Evolutionary conservation across 2,329 filamentous ascomycete genomes (phyloP), one percentile per base, ranked within the genome.

Genomic region (Orbilia brochopaga): DNA sequence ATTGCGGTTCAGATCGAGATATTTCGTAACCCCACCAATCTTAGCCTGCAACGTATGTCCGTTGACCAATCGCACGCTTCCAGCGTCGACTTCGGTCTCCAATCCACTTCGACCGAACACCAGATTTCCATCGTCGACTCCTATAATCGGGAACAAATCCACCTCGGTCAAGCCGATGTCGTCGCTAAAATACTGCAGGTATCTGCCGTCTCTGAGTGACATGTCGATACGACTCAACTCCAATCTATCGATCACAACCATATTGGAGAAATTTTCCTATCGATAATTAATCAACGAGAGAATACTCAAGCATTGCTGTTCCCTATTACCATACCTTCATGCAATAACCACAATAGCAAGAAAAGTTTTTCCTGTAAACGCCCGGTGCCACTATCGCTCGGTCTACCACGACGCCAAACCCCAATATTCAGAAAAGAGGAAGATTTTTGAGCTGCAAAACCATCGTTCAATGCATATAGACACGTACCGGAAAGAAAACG

Each of bases 151-250:
- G 15, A 8, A 59, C 21, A 59, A 32, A 59, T 59, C 55, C 35
- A 59, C n/a, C 55, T 59, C 55, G 10, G 24, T 59, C 35, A 59
- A 23, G 52, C 55, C 55, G 17, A 59, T 24, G 3, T 59, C 55
- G 27, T 59, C 55, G 42, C 55, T 59, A 35, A 46, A 59, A 59
- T 59, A 59, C 55, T 46, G 55, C n/a, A 59, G 27, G n/a, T 32
- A 59, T 21, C 55, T 11, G 2, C 37, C 32, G 32, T 59, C 55
- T 23, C 55, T 37, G 7, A 59, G 44, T 42, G 55, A 52, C 55
- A 59, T 59, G 51, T 59, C 55, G 11, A 59, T 32, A 15, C 55
- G 32, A 48, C 55, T 59, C 35, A 59, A 8, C 10, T 59, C 17
- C 55, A 59, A 17, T 11, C 55, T 44, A 13, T 42, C 37, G 11